phyloP scores from a whole-genome alignment of 2,329 filamentous ascomycete species.

The Ophiostoma perfectum region DNA sequence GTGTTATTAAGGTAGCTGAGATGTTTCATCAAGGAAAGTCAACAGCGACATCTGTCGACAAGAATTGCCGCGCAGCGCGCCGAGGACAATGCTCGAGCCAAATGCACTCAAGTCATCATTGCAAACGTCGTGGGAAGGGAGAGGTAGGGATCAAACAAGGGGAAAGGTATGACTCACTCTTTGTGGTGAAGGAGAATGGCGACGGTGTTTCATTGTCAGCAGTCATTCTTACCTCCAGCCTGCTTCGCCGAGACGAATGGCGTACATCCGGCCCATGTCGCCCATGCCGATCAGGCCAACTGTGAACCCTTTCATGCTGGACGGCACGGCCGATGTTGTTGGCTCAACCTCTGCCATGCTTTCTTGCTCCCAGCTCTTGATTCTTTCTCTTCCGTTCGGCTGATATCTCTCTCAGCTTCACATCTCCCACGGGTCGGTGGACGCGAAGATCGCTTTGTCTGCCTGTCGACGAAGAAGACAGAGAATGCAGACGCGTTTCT shows the following conservation, averaged over 20 bases:
- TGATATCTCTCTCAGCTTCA: not conserved
- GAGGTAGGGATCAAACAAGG: not conserved
- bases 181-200: not conserved
- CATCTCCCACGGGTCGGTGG: not conserved
- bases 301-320: conserved; percentile 60
- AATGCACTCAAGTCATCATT: conserved; percentile 99
- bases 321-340: conserved; percentile 17
- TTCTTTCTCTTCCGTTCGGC: not conserved
- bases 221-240: conserved; percentile 78
- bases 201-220: not conserved
- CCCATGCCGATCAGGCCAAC: conserved; percentile 98
- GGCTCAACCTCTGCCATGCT: conserved; percentile 18
- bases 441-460: not conserved
- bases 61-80: conserved; percentile 65
- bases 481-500: conserved; percentile 5
- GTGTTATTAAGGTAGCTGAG: conserved; percentile 91
- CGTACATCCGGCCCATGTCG: conserved; percentile 99
- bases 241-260: conserved; percentile 76
- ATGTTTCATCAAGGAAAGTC: conserved; percentile 95
- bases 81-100: conserved; percentile 94
- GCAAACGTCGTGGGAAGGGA: conserved; percentile 15
- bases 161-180: conserved; percentile 12
- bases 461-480: not conserved
- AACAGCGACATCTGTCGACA: conserved; percentile 53
- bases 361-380: not conserved